Evolutionary conservation across 208 protist genomes (phyloP).

Genomic region (Leishmania braziliensis): DNA sequence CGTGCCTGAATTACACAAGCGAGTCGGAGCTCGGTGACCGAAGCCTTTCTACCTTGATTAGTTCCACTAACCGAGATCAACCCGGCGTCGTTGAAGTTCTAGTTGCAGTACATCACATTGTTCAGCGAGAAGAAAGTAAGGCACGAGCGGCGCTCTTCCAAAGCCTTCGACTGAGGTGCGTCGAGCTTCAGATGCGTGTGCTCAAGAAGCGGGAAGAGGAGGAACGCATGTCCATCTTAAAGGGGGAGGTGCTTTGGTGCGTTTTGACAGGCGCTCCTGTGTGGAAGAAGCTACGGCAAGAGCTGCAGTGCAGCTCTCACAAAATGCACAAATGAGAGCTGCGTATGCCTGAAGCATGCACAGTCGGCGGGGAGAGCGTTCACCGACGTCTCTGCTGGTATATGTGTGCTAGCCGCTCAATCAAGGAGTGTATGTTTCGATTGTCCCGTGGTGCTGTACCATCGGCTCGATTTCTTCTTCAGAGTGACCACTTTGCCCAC

Average conservation of each 20-base stretch:
- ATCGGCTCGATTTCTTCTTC: neutral
- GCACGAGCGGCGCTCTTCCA: slow-evolving; percentile 15
- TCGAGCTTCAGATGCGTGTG: slow-evolving; percentile 14
- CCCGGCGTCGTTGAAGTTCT: slow-evolving; percentile 28
- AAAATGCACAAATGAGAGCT: neutral
- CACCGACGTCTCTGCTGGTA: neutral
- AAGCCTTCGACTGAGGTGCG: slow-evolving; percentile 15
- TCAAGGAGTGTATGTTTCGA: neutral
- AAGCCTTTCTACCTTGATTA: neutral
- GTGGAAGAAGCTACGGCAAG: slow-evolving; percentile 20
- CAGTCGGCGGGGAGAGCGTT: neutral
- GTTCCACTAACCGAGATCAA: slow-evolving; percentile 13
- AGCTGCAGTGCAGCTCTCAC: slow-evolving; percentile 1
- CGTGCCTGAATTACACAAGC: neutral
- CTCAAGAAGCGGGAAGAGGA: slow-evolving; percentile 37
- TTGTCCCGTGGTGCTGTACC: neutral
- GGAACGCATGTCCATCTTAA: slow-evolving; percentile 34
- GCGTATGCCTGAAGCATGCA: neutral
- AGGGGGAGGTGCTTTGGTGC: slow-evolving; percentile 47
- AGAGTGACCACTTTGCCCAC: neutral
- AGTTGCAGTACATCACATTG: slow-evolving; percentile 17
- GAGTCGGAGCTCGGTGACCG: neutral
- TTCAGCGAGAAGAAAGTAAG: slow-evolving; percentile 27
- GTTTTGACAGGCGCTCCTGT: slow-evolving; percentile 25
- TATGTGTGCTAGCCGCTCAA: neutral